Conservation (phyloP, 352 stramenopile species). For the Hyaloperonospora brassicae region DNA sequence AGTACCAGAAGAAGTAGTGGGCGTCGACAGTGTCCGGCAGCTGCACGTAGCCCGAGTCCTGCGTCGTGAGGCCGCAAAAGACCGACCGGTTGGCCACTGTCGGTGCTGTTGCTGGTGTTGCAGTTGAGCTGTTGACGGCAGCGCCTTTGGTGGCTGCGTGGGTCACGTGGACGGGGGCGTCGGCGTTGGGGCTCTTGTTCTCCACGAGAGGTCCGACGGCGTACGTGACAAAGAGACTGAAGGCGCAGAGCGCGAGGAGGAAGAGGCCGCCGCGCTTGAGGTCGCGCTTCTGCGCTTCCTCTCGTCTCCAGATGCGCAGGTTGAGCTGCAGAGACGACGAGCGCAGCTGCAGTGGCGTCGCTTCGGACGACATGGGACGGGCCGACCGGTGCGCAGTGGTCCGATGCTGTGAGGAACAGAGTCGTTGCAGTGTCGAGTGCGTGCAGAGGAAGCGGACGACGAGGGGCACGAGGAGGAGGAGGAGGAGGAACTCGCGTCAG, state of each 20-base stretch:
- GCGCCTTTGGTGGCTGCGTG: slow-evolving; percentile 9
- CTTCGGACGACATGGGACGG: slow-evolving; percentile 17
- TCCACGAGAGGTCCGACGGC: slow-evolving; percentile 14
- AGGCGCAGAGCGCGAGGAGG: slow-evolving; percentile 15
- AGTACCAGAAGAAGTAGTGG: slow-evolving; percentile 76
- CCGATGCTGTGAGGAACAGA: too few relatives aligned
- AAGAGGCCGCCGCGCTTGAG: slow-evolving; percentile 22
- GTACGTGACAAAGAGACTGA: slow-evolving; percentile 21
- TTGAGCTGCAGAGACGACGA: slow-evolving; percentile 27
- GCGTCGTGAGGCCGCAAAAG: slow-evolving; percentile 49
- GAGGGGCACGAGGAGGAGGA: too few relatives aligned
- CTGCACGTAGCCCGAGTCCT: slow-evolving; percentile 51
- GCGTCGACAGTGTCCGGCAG: slow-evolving; percentile 59
- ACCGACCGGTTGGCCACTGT: slow-evolving; percentile 13
- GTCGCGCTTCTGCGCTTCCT: slow-evolving; percentile 19
- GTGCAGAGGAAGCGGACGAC: too few relatives aligned
- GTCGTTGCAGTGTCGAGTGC: too few relatives aligned
- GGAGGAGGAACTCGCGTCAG: too few relatives aligned
- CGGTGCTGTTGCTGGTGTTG: slow-evolving; percentile 6
- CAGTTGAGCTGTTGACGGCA: slow-evolving; percentile 4
- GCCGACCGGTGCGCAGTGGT: too few relatives aligned
- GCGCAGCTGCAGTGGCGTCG: slow-evolving; percentile 16
- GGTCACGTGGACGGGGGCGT: too few relatives aligned
- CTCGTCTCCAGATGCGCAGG: slow-evolving; percentile 20
- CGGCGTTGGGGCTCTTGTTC: too few relatives aligned